Base-by-base conservation (phyloP, 768 basidiomycete genomes). In the Pleurotus tuber-regium region DNA sequence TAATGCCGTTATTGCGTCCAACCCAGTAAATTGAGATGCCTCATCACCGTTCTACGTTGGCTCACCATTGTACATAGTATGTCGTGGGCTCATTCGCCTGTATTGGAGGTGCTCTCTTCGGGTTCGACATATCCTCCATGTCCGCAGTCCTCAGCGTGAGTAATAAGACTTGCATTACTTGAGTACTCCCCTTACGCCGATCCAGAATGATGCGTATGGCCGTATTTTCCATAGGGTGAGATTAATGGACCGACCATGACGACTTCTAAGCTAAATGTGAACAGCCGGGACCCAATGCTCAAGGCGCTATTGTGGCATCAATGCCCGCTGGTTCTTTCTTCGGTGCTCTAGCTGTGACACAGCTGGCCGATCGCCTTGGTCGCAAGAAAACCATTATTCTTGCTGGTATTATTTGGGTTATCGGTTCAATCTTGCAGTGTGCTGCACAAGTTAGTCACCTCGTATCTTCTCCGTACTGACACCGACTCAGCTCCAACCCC, bases 41-140 rank as follows among this genome's bases (percentile, higher is more conserved):
- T 42, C 33, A n/a, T 40, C 4, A 35, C 18, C 16, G 41, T 12
- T 40, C 39, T 3, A 16, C 16, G n/a, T 8, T 39, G 1, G 21
- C 28, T 21, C 24, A 28, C 26, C 40, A 52, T 16, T 23, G 4
- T 7, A 36, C 43, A 18, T 55, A 88, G 86, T 88, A 88, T 64
- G 66, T 88, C 52, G 87, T 89, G 50, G 87, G 87, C 25, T 82
- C 84, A 14, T 89, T 89, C 67, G 87, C 87, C 66, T 89, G 87
- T 64, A 88, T 89, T 55, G 87, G 87, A 30, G 86, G 87, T 57
- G 84, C 84, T 43, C 78, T 89, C 30, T 89, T 89, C 62, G 87
- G 87, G 64, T 64, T 89, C 71, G 87, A 89, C 73, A 87, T 89
- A 61, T 86, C 86, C 60, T 89, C 86, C 62, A 89, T 89, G 87